A percentile compares a stretch with the other conserved stretches of the same genome.
Evolutionary conservation across 1,284 basidiomycete species (phyloP).

Genomic region (Trichosporon faecale): DNA sequence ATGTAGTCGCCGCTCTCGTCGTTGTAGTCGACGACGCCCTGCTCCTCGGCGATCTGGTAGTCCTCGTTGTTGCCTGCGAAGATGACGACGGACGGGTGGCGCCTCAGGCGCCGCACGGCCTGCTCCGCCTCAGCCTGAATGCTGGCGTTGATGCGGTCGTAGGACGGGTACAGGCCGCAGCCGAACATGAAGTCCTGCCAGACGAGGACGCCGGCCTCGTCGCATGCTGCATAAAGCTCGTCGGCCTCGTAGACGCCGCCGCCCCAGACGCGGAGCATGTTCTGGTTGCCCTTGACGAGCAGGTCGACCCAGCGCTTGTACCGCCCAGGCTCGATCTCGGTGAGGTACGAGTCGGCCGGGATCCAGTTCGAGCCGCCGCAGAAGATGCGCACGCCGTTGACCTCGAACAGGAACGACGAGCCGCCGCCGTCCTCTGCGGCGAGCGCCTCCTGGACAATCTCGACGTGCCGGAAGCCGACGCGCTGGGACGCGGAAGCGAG

Average conservation of each 20-base stretch:
- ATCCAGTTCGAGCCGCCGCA: constrained; percentile 93
- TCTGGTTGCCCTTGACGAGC: constrained; percentile 56
- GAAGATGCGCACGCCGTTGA: constrained; percentile 83
- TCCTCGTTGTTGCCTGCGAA: constrained; percentile 87
- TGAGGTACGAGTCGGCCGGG: constrained; percentile 81
- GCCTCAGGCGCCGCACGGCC: constrained; percentile 53
- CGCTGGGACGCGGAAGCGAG: constrained; percentile 31
- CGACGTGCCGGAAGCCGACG: constrained; percentile 71
- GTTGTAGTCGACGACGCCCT: constrained; percentile 72
- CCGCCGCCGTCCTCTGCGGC: constrained; percentile 58
- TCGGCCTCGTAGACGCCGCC: constrained; percentile 58
- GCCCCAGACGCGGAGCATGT: constrained; percentile 58
- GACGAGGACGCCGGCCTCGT: constrained; percentile 66
- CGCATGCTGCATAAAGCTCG: constrained; percentile 55
- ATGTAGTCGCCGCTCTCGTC: constrained; percentile 76
- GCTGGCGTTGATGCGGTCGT: constrained; percentile 52
- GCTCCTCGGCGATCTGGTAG: constrained; percentile 67
- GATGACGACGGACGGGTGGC: constrained; percentile 66
- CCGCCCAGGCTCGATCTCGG: constrained; percentile 60
- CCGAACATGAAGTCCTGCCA: constrained; percentile 58
- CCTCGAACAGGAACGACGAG: constrained; percentile 77
- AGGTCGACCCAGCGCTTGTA: constrained; percentile 55
- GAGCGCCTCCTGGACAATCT: constrained; percentile 71
- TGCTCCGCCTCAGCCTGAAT: constrained; percentile 55
- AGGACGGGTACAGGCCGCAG: constrained; percentile 60